Evolutionary conservation across 495 filamentous ascomycete genomes (phyloP).

Genomic region (Elaphomyces granulatus): DNA sequence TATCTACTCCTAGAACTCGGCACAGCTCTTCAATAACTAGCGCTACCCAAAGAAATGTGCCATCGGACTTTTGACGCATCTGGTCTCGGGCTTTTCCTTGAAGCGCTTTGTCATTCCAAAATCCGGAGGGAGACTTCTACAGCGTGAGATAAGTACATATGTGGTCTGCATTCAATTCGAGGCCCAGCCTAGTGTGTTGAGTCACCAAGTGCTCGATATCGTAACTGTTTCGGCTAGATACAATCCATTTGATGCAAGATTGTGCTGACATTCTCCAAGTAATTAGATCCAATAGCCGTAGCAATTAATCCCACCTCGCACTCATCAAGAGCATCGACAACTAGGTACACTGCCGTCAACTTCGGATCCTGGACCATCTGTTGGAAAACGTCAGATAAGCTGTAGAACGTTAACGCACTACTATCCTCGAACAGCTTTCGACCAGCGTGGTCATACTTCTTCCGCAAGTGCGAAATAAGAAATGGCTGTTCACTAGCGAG

Average conservation of each 20-base stretch:
- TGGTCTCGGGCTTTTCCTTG: slow-evolving; percentile 7
- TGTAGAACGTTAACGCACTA: slow-evolving; percentile 20
- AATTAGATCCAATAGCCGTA: slow-evolving; percentile 21
- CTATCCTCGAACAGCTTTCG: slow-evolving; percentile 19
- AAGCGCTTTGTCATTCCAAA: slow-evolving; percentile 4
- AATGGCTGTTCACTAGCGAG: slow-evolving; percentile 18
- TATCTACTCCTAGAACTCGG: slow-evolving; percentile 1
- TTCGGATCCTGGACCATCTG: slow-evolving; percentile 21
- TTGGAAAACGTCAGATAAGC: slow-evolving; percentile 16
- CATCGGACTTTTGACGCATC: slow-evolving; percentile 12
- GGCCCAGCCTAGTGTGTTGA: slow-evolving; percentile 9
- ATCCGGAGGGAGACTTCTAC: too few species aligned
- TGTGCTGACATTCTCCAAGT: slow-evolving; percentile 3
- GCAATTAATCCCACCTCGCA: slow-evolving; percentile 18
- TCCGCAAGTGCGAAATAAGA: slow-evolving; percentile 19
- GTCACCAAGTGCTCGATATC: slow-evolving; percentile 6
- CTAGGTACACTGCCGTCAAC: slow-evolving; percentile 17
- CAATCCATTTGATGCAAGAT: slow-evolving; percentile 16
- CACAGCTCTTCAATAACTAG: slow-evolving; percentile 14
- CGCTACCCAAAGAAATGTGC: slow-evolving; percentile 26
- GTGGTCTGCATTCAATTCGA: slow-evolving; percentile 14
- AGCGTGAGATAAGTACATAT: too few species aligned
- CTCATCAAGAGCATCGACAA: slow-evolving; percentile 40
- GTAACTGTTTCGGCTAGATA: slow-evolving; percentile 17
- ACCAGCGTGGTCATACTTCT: slow-evolving; percentile 13